Conservation (phyloP, 106 monocot species). For the Platanthera zijinensis region DNA sequence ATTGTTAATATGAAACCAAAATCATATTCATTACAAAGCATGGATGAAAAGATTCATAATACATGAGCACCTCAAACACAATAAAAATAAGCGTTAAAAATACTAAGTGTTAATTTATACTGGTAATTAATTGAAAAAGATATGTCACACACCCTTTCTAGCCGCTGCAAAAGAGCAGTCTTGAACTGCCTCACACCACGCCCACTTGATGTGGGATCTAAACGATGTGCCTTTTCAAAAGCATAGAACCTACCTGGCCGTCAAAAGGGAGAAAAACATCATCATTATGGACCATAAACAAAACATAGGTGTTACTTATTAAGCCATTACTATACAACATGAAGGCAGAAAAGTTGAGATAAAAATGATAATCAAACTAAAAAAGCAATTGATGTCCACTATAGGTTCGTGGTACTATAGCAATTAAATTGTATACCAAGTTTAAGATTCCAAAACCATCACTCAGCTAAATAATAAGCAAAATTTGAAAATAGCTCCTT, state of each 20-base stretch:
- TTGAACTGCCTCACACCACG: conserved; percentile 83
- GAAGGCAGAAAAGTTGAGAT: background rate
- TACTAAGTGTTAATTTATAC: background rate
- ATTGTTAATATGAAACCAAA: background rate
- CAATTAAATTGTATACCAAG: background rate
- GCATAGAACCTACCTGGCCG: conserved; percentile 66
- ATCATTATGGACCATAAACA: background rate
- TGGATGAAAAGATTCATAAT: background rate
- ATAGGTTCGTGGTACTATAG: background rate
- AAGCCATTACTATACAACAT: background rate
- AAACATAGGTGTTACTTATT: background rate
- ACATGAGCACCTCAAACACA: background rate
- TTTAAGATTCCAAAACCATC: background rate
- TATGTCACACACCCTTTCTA: conserved; percentile 46
- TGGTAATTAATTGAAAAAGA: background rate
- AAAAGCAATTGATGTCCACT: background rate
- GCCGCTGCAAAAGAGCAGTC: conserved; percentile 56
- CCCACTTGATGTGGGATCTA: conserved; percentile 70
- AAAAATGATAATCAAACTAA: background rate
- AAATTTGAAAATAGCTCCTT: background rate
- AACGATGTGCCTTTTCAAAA: conserved; percentile 67
- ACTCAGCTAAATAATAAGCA: background rate
- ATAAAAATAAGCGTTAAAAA: background rate
- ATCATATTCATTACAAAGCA: background rate
- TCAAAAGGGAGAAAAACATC: background rate